These are phyloP conservation scores for Plenodomus lindquistii DNA, from an alignment of 2,329 filamentous ascomycete species.

Conservation along the genomic window DNA sequence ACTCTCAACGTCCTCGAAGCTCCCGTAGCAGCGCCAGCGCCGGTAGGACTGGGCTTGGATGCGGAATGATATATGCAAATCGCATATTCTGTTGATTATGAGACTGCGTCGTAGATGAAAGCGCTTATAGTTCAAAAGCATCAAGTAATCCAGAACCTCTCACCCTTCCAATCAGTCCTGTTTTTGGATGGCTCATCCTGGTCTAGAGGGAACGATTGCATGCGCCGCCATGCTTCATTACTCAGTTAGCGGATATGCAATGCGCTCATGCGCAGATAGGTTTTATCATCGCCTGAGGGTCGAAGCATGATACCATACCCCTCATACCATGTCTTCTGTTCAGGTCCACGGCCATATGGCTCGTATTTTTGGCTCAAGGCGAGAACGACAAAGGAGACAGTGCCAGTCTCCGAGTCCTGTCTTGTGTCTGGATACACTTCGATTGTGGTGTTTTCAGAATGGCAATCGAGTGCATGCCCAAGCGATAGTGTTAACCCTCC, in stretches of 20 bases:
- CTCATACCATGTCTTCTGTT: not conserved
- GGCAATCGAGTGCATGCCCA: not conserved
- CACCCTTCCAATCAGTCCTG: not conserved
- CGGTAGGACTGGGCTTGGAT: not conserved
- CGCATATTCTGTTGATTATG: too few species aligned
- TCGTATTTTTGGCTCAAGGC: constrained; percentile 7
- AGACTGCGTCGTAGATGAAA: too few species aligned
- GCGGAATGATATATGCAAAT: too few species aligned
- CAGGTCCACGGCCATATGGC: not conserved
- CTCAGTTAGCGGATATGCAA: not conserved
- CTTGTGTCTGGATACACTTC: constrained; percentile 16
- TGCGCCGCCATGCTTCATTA: not conserved
- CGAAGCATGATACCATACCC: constrained; percentile 3
- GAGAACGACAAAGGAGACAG: constrained; percentile 9
- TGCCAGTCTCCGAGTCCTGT: not conserved
- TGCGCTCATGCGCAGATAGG: not conserved
- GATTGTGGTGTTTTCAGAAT: not conserved
- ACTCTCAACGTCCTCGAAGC: not conserved
- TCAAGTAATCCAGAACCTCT: not conserved
- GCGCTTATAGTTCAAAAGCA: not conserved
- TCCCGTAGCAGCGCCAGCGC: not conserved
- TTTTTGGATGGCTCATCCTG: not conserved
- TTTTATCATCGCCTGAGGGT: not conserved
- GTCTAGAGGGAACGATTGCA: not conserved
- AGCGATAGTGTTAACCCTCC: constrained; percentile 5